Evolutionary conservation across 176 grass and related monocot genomes (phyloP), one percentile per base, ranked within the genome.

Genomic region (Avena atlantica): DNA sequence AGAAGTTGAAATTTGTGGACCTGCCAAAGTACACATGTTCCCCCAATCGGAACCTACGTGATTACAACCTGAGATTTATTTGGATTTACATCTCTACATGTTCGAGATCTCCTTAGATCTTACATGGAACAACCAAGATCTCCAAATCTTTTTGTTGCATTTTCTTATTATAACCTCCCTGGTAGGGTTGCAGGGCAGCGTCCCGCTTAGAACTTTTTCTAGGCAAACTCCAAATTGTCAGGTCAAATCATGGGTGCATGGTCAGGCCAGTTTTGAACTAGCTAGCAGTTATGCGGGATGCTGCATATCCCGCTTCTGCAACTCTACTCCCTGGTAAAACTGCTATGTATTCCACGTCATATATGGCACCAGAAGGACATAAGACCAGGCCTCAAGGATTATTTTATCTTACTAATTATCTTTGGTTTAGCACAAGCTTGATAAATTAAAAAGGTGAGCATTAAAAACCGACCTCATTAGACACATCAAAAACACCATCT

Each of bases 401-500:
- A 16, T 67, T 89, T 9, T n/a, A 63, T 31, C 17, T 53, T 23
- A 48, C 8, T 76, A 58, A 76, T 76, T 60, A 58, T 50, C 12
- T 64, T 71, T 34, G 14, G 11, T 71, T 71, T 63, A 55, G n/a
- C 53, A 83, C 31, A 73, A 72, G 27, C 42, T 68, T 73, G 59
- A 79, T 36, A 66, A 66, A 31, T 24, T 17, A 40, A 78, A 80
- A 72, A 85, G 0, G 2, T 0, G 42, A 51, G 14, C 25, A 16
- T 17, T 51, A 52, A 77, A 81, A 73, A 55, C 86, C 70, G 47
- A 92, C 93, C 91, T 95, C 93, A 85, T 95, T 95, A 68, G 93
- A 92, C 76, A 95, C 91, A 85, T 95, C 93, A 86, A 95, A 95
- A 31, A 92, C 87, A 20, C 93, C 93, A 45, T 95, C 93, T 81